These are phyloP conservation scores for Erigeron canadensis DNA, from an alignment of 129 eudicot genomes.

Conservation along the genomic window DNA sequence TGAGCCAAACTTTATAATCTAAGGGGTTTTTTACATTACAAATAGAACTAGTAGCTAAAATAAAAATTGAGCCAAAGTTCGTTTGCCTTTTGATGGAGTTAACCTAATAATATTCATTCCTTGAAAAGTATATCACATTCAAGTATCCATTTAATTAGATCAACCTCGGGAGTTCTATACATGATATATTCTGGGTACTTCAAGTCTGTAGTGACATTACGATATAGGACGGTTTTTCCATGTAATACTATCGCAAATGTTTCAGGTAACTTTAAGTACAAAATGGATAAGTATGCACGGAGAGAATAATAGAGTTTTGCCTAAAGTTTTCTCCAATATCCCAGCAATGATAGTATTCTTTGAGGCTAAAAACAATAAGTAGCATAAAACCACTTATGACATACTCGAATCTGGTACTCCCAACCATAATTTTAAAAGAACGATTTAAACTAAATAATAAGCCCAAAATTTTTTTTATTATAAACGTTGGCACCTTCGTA, in stretches of 20 bases:
- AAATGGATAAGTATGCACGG: no score
- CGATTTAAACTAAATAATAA: no score
- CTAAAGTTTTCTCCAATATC: no score
- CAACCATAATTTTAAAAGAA: no score
- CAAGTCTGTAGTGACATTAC: constrained; percentile 70
- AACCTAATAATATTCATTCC: background rate
- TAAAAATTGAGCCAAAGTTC: background rate
- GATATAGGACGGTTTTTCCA: constrained; percentile 61
- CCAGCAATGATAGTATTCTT: no score
- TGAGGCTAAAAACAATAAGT: no score
- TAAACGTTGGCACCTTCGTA: no score
- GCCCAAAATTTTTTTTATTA: no score
- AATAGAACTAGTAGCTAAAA: background rate
- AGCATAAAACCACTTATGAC: no score
- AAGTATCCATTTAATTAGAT: constrained; percentile 18
- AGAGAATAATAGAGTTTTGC: no score
- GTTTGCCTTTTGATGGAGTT: background rate
- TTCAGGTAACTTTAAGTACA: no score
- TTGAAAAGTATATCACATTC: background rate
- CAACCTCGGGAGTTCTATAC: constrained; percentile 79
- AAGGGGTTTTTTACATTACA: background rate
- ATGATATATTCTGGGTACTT: constrained; percentile 71
- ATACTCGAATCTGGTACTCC: no score
- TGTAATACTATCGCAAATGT: constrained; percentile 18
- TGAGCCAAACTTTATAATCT: background rate